Evolutionary conservation across 805 yeast genomes (phyloP).

Genomic region (Kuraishia ogatae): DNA sequence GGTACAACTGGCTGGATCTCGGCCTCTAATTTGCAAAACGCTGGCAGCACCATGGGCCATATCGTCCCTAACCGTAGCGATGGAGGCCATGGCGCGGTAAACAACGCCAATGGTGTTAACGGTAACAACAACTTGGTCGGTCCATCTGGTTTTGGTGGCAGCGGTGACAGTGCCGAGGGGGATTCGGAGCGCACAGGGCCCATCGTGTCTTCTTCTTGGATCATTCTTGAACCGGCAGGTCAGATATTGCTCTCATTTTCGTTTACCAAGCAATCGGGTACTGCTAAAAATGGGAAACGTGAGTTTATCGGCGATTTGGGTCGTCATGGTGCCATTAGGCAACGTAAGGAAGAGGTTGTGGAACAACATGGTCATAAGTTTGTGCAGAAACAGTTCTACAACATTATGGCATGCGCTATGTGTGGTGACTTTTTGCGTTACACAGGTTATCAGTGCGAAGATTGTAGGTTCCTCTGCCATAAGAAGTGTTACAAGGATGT

Average conservation of each 20-base stretch:
- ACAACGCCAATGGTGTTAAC: constrained; percentile 2
- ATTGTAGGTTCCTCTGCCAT: constrained; percentile 73
- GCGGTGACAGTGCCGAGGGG: background rate
- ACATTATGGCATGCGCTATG: constrained; percentile 93
- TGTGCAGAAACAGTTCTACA: constrained; percentile 90
- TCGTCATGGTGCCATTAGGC: constrained; percentile 97
- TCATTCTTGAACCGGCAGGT: constrained; percentile 89
- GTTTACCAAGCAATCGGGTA: constrained; percentile 55
- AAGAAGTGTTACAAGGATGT: constrained; percentile 75
- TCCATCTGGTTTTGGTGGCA: too few relatives aligned
- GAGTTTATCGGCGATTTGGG: constrained; percentile 59
- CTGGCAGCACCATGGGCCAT: constrained; percentile 2
- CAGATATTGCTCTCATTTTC: constrained; percentile 73
- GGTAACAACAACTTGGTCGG: background rate
- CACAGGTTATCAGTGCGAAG: constrained; percentile 81
- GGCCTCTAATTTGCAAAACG: constrained; percentile 46
- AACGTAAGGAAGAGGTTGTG: constrained; percentile 79
- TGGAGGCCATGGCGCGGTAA: background rate
- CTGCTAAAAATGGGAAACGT: constrained; percentile 37
- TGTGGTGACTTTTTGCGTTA: constrained; percentile 93
- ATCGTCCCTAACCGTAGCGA: background rate
- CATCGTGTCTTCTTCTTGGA: constrained; percentile 69
- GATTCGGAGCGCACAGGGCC: constrained; percentile 5
- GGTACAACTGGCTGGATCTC: constrained; percentile 82
- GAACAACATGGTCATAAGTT: constrained; percentile 97